Conservation (phyloP, 2,329 filamentous ascomycete species). For the Clonostachys rhizophaga region DNA sequence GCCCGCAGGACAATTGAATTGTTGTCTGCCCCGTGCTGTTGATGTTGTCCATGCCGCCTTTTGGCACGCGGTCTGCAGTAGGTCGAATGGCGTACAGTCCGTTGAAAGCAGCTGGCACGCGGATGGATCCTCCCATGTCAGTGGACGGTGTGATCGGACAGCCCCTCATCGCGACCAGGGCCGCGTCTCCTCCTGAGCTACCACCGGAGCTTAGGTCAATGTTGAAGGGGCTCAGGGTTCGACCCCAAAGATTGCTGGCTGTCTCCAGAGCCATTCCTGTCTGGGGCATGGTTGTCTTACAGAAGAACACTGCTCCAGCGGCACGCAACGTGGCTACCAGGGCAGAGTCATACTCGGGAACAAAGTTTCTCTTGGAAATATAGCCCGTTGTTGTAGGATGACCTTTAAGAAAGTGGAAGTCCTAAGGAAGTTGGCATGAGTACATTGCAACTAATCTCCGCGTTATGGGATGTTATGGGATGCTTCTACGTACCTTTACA, state of each 20-base stretch:
- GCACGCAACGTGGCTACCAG: constrained; percentile 4
- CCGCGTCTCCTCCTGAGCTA: constrained; percentile 53
- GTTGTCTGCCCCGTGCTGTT: constrained; percentile 22
- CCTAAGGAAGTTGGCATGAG: no score
- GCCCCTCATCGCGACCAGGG: constrained; percentile 32
- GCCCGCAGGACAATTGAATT: constrained; percentile 20
- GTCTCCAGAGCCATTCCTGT: constrained; percentile 29
- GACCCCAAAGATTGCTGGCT: constrained; percentile 56
- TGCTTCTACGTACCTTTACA: constrained; percentile 11
- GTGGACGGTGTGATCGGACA: constrained; percentile 33
- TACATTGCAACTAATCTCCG: no score
- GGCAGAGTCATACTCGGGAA: neutral
- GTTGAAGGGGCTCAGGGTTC: constrained; percentile 60
- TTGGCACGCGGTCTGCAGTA: constrained; percentile 20
- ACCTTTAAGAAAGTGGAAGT: neutral
- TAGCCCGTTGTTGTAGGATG: neutral
- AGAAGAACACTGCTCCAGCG: constrained; percentile 62
- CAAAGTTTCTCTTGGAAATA: neutral
- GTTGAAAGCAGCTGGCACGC: constrained; percentile 35
- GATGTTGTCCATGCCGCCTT: constrained; percentile 1
- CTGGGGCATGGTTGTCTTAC: constrained; percentile 66
- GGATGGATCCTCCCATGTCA: constrained; percentile 40
- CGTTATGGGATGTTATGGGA: no score
- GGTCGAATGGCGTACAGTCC: constrained; percentile 36
- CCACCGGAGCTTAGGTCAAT: constrained; percentile 57